phyloP scores from a whole-genome alignment of 176 grass and related monocot species.

The Luzula sylvatica region DNA sequence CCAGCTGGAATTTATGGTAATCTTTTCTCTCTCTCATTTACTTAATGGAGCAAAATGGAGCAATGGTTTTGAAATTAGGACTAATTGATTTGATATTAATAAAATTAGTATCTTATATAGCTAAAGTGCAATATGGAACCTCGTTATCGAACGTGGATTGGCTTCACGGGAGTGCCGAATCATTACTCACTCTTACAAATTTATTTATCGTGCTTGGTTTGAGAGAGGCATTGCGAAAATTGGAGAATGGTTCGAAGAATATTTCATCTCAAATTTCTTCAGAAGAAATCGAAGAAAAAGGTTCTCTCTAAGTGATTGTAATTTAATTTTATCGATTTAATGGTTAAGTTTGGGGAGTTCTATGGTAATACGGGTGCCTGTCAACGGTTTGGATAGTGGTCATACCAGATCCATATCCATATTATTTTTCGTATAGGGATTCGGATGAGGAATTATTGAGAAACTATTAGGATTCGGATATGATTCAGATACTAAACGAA shows the following conservation, averaged over 20 bases:
- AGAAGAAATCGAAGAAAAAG: conserved; percentile 45
- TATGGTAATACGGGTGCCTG: too few relatives aligned
- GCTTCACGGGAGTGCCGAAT: conserved; percentile 72
- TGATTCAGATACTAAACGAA: too few relatives aligned
- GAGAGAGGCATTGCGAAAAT: conserved; percentile 53
- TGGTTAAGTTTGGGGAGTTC: too few relatives aligned
- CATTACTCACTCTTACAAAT: conserved; percentile 80
- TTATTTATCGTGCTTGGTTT: conserved; percentile 73
- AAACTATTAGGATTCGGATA: too few relatives aligned
- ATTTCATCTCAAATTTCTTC: conserved; percentile 21
- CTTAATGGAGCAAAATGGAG: conserved; percentile 2
- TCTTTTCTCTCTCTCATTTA: conserved; percentile 1
- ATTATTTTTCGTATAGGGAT: too few relatives aligned
- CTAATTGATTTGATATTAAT: not conserved
- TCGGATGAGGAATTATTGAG: too few relatives aligned
- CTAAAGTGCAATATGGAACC: conserved; percentile 75
- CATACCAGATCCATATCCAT: too few relatives aligned
- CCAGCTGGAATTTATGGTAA: conserved; percentile 98
- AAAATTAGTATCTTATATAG: conserved; percentile 25
- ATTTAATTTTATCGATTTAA: not conserved
- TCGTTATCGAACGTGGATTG: conserved; percentile 75
- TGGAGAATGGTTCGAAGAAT: conserved; percentile 30
- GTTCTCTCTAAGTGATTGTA: conserved; percentile 40
- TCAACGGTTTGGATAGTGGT: too few relatives aligned
- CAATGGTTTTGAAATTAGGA: not conserved